phyloP scores from a whole-genome alignment of 345 rosid genomes.

The Lepidium sativum region DNA sequence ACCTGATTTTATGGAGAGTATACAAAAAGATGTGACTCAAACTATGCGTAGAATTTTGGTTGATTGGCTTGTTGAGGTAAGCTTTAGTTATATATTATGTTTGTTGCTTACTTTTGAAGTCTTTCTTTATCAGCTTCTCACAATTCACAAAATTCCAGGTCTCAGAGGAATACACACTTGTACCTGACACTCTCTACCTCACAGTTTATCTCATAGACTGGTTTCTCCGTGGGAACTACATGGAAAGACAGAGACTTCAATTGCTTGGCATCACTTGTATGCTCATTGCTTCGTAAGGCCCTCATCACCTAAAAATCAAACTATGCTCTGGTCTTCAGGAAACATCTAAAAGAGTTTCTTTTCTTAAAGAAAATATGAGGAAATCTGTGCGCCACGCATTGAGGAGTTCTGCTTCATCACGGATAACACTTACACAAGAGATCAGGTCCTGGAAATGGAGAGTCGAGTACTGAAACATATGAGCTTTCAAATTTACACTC shows the following conservation, averaged over 20 bases:
- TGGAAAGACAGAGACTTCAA: constrained; percentile 74
- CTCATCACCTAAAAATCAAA: background rate
- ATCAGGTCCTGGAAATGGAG: constrained; percentile 74
- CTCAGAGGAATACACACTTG: constrained; percentile 84
- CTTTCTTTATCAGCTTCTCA: background rate
- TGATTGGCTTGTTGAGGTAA: constrained; percentile 99
- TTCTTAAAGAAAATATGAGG: constrained; percentile 71
- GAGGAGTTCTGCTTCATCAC: constrained; percentile 94
- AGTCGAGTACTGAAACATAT: constrained; percentile 50
- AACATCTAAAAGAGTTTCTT: constrained; percentile 13
- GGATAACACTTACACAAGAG: constrained; percentile 71
- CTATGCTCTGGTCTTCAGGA: background rate
- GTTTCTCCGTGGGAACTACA: constrained; percentile 60
- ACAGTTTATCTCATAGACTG: constrained; percentile 76
- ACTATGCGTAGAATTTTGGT: constrained; percentile 82
- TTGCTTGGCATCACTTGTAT: constrained; percentile 93
- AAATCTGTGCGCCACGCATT: constrained; percentile 69
- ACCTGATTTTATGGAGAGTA: constrained; percentile 56
- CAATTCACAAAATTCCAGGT: constrained; percentile 41
- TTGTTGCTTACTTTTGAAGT: background rate
- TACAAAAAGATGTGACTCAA: constrained; percentile 66
- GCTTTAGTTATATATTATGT: background rate
- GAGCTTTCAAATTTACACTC: constrained; percentile 59
- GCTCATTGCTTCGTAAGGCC: constrained; percentile 88
- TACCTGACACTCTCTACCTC: constrained; percentile 78